Evolutionary conservation across 345 rosid species (phyloP), one percentile per base, ranked within the genome.

Genomic region (Arabis alpina): DNA sequence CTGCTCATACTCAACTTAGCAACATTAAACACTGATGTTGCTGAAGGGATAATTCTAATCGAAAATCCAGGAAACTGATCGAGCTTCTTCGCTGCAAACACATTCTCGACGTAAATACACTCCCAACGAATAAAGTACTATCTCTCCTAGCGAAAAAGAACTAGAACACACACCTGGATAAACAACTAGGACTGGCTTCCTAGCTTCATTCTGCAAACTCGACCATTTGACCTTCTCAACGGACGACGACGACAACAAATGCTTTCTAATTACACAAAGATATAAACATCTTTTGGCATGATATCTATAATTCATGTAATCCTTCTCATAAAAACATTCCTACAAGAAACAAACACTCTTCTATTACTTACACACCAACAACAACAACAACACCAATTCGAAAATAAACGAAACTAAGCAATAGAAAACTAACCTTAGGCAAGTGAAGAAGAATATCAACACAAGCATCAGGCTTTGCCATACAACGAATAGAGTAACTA

Each of bases 241-340:
- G 13, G 76, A 74, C 2, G 80, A 58, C 7, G 86, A 83, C 14
- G 66, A 78, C 68, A 76, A 54, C 83, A 91, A 75, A 77, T 82
- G 82, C 72, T 86, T 88, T 83, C 82, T 85, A 54, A 93, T 68
- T 15, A 87, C 73, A 70, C 91, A 87, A 45, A 93, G 96, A 80
- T 91, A 89, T 30, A 91, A 73, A 77, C 82, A 88, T 75, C 98
- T 78, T 79, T 89, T 91, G 71, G 94, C 97, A 78, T 89, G 93
- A 79, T 93, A 93, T 27, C 98, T 83, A 61, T 91, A 70, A 84
- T 91, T 85, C 70, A 91, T 81, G 76, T 86, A 93, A 75, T 93
- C 97, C 66, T 88, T 87, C 86, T 87, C 96, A 64, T 78, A 82
- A 73, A 89, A 93, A 76, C 97, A 91, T 41, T 91, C 97, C 98